Conservation (phyloP, 2,329 filamentous ascomycete genomes). For the Monosporascus sp. region DNA sequence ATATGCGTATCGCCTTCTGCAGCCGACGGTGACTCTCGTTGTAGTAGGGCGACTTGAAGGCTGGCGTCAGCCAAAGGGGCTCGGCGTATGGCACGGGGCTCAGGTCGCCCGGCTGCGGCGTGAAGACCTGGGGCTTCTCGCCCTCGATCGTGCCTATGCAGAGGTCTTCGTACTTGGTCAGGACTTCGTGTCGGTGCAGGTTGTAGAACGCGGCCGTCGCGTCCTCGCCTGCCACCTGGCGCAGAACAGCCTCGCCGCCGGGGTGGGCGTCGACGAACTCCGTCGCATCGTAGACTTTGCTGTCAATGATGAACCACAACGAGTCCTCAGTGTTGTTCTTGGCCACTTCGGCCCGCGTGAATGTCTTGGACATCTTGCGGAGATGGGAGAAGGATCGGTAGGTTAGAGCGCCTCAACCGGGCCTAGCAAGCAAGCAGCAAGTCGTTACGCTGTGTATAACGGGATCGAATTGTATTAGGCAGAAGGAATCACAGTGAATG, state of each 20-base stretch:
- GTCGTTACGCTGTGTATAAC: too few relatives aligned
- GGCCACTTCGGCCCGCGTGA: slow-evolving; percentile 61
- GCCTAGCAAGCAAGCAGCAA: too few relatives aligned
- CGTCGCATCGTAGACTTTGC: slow-evolving; percentile 79
- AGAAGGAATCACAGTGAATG: not conserved
- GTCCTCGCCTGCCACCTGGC: slow-evolving; percentile 75
- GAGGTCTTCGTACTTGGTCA: slow-evolving; percentile 70
- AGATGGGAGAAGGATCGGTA: not conserved
- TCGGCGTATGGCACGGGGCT: slow-evolving; percentile 79
- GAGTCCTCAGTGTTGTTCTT: slow-evolving; percentile 72
- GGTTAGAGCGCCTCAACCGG: not conserved
- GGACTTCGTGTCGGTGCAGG: slow-evolving; percentile 84
- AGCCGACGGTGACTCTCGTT: slow-evolving; percentile 66
- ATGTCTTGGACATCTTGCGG: slow-evolving; percentile 38
- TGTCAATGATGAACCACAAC: slow-evolving; percentile 80
- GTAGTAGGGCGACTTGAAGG: slow-evolving; percentile 77
- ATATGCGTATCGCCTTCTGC: slow-evolving; percentile 65
- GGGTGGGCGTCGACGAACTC: slow-evolving; percentile 85
- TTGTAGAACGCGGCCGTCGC: slow-evolving; percentile 86
- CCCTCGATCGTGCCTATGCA: slow-evolving; percentile 70
- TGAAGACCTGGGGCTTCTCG: slow-evolving; percentile 70
- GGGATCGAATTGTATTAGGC: not conserved
- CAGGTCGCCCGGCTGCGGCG: slow-evolving; percentile 64
- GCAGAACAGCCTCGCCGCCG: slow-evolving; percentile 72
- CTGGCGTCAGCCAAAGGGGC: slow-evolving; percentile 72